Evolutionary conservation across 352 stramenopile genomes (phyloP), one percentile per base, ranked within the genome.

Genomic region (Globisporangium mamillatum): DNA sequence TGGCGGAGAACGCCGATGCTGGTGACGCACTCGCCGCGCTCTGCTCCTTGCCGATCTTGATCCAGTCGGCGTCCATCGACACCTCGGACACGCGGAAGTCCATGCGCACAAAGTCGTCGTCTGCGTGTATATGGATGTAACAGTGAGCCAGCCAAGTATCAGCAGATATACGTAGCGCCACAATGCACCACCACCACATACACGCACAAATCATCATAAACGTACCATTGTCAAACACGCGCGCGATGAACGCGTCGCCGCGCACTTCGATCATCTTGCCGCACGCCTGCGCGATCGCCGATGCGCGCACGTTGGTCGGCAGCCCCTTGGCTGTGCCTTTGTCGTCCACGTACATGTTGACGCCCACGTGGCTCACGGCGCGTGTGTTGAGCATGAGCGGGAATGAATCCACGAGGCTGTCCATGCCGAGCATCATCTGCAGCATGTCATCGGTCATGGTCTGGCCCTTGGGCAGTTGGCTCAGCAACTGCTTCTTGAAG

Each of bases 331-430:
- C 86, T 14, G 88, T 94, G 62, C 89, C 89, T 68, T 94, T 97
- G 74, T 97, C 89, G 69, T 97, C 89, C 57, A 97, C 89, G 69
- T 97, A 97, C 82, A 97, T 89, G 72, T 95, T 97, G 54, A 97
- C 64, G 20, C 87, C 88, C 16, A 97, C 72, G 72, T 94, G 82
- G 54, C 77, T 69, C 34, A 86, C 81, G 3, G 82, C 84, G 36
- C 75, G 75, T 58, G 82, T 88, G 78, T 97, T 97, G 63, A 92
- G 76, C 66, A 95, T 80, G 25, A 97, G 79, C n/a, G 88, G 86
- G 25, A 97, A 81, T 55, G 90, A 93, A 68, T 97, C 89, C 68
- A 96, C 88, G 12, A 95, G 78, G 54, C 83, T 93, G 67, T 95
- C 88, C 88, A 95, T 95, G 75, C 92, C 44, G 27, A 94, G 63